These are phyloP conservation scores for Hypoxylon sp. DNA, from an alignment of 2,329 filamentous ascomycete genomes.

Conservation along the genomic window DNA sequence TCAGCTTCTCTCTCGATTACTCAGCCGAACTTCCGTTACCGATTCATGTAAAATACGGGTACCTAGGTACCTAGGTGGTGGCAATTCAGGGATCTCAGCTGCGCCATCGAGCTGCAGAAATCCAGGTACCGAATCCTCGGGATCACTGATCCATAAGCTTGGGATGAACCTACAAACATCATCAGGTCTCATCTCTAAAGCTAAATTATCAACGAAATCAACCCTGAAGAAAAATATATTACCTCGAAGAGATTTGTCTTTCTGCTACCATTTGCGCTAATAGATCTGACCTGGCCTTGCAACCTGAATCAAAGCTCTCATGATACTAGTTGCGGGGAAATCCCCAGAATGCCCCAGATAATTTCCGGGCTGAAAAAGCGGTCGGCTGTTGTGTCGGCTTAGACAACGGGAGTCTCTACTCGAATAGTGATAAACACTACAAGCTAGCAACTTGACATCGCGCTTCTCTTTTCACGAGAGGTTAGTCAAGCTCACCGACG, in stretches of 20 bases:
- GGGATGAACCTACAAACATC: neutral
- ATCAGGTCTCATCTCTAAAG: neutral
- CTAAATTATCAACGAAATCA: neutral
- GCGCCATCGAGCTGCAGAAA: constrained; percentile 7
- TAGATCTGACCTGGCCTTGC: neutral
- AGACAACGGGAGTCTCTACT: neutral
- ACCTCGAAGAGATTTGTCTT: neutral
- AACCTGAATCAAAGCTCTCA: neutral
- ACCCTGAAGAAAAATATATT: neutral
- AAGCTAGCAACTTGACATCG: neutral
- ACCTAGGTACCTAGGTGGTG: neutral
- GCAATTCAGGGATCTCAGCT: too few relatives aligned
- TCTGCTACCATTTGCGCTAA: neutral
- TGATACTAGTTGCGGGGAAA: constrained; percentile 5
- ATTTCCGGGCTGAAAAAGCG: neutral
- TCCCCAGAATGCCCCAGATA: neutral
- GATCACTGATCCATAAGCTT: constrained; percentile 7
- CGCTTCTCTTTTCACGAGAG: neutral
- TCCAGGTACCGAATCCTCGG: constrained; percentile 22
- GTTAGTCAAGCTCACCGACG: neutral
- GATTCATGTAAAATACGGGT: constrained; percentile 14
- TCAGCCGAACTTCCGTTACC: constrained; percentile 3
- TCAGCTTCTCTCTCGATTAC: neutral
- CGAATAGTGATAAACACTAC: neutral
- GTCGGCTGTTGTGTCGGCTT: constrained; percentile 1